Percentiles rank a stretch among this genome's conserved stretches.
phyloP scores from a whole-genome alignment of 2,329 filamentous ascomycete species.

The Beauveria varroae region DNA sequence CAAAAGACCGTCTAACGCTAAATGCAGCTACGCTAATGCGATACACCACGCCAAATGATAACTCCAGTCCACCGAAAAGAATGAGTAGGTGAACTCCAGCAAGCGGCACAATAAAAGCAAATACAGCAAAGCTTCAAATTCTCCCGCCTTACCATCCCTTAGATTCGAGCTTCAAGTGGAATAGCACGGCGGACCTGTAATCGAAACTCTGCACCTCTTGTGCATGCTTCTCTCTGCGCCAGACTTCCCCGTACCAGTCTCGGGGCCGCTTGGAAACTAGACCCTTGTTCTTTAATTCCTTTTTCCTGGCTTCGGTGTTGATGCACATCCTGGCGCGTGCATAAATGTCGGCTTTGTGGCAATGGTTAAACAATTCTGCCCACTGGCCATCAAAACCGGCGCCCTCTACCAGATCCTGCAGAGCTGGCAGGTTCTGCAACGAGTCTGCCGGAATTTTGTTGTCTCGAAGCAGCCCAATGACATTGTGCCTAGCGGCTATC shows the following conservation, averaged over 20 bases:
- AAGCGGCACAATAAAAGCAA: neutral
- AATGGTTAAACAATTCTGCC: conserved; percentile 3
- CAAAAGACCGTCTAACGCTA: too few species aligned
- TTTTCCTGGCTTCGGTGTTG: neutral
- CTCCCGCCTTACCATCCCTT: neutral
- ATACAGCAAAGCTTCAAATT: neutral
- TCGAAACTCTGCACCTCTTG: neutral
- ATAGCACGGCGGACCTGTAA: neutral
- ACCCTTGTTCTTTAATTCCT: neutral
- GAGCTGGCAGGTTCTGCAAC: conserved; percentile 21
- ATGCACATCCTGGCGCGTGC: neutral
- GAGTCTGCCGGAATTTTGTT: conserved; percentile 23
- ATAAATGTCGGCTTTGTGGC: conserved; percentile 17
- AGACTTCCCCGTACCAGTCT: neutral
- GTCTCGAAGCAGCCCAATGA: neutral
- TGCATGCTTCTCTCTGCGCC: neutral
- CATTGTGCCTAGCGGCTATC: neutral
- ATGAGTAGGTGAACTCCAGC: too few species aligned
- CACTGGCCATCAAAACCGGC: neutral
- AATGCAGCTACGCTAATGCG: too few species aligned
- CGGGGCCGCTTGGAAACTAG: neutral
- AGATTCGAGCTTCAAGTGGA: neutral
- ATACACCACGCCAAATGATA: too few species aligned
- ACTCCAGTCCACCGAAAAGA: too few species aligned
- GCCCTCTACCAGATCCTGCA: conserved; percentile 16